These are phyloP conservation scores for Rhizophagus clarus DNA, from an alignment of 192 early-diverging fungal genomes.

Conservation along the genomic window DNA sequence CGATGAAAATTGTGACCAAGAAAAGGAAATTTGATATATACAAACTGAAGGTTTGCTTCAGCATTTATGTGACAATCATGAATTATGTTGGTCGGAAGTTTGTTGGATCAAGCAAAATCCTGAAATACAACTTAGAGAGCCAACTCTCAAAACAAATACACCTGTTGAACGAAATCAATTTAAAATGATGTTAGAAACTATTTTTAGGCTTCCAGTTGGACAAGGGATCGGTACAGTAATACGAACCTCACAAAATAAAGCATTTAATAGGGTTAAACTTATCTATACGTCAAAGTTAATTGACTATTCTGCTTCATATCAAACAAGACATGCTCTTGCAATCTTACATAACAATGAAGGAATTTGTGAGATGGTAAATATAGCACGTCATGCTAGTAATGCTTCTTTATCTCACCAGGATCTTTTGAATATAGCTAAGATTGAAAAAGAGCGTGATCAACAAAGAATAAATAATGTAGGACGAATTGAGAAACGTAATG, in stretches of 20 bases:
- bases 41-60: conserved; percentile 14
- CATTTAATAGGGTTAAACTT: conserved; percentile 2
- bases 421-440: conserved; percentile 5
- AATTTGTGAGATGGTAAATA: background rate
- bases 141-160: background rate
- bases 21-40: background rate
- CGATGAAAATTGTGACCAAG: background rate
- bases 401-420: background rate
- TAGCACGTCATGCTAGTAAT: background rate
- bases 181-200: background rate
- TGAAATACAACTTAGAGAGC: background rate
- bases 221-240: background rate
- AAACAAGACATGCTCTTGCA: background rate
- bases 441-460: background rate
- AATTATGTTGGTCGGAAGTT: background rate
- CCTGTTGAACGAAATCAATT: background rate
- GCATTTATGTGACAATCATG: background rate
- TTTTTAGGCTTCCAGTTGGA: background rate
- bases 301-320: background rate
- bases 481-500: background rate
- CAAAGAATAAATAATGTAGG: background rate
- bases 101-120: background rate
- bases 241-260: background rate
- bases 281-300: background rate
- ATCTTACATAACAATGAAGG: conserved; percentile 5